Evolutionary conservation across 2,329 filamentous ascomycete genomes (phyloP), one percentile per base, ranked within the genome.

Genomic region (Aspergillus arachidicola): DNA sequence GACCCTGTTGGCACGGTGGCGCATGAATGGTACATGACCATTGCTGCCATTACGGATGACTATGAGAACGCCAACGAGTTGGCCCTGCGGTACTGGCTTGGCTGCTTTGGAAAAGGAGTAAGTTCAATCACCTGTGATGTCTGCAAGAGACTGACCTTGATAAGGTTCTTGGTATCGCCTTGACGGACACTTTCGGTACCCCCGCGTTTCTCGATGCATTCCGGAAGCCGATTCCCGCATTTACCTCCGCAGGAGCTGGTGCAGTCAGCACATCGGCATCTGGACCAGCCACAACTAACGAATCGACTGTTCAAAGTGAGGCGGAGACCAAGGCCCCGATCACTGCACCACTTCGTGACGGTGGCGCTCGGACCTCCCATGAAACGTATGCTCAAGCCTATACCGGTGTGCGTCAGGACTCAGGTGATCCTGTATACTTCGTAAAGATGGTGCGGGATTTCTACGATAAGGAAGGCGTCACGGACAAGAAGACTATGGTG

Each of bases 1-100:
- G 82, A 88, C 4, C 93, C 95, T 0, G 87, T 98, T 14, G 95
- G 95, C 6, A 99, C 95, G 0, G 89, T 92, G 2, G 95, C 95
- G 0, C 95, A 99, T 74, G 95, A 99, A 80, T 99, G 95, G 95
- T 98, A 97, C 82, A 99, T 99, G 95, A 94, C 93, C 48, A 94
- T 96, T 66, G 95, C 95, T 0, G 94, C 95, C 45, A 93, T 97
- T 70, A 92, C 90, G 5, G 86, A 92, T 66, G 87, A 97, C 78
- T 99, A 99, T 75, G 86, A 88, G 69, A 84, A 86, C 65, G 94
- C 95, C 3, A 96, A 94, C 43, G 93, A 96, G 76, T 85, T 90
- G 67, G 94, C 93, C 0, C 81, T 99, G 69, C 85, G 88, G 62
- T 93, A 96, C 76, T 99, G 95, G 95, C 87, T 96, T 38, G 89